Evolutionary conservation across 495 filamentous ascomycete species (phyloP).

Genomic region (Penicillium lagena): DNA sequence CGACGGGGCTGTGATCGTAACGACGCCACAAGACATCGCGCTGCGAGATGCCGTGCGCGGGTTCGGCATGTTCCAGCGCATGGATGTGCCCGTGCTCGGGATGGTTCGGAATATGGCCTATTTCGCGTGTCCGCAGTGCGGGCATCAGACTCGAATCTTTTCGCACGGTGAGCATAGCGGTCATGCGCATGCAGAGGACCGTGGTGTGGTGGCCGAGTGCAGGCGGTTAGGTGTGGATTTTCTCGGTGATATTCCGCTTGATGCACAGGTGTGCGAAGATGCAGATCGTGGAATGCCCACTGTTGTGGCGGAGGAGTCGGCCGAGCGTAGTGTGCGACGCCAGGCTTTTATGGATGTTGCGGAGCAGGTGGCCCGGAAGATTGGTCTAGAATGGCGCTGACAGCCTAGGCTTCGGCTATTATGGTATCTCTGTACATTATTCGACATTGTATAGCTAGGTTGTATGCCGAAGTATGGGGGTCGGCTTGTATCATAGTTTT

Average conservation of each 20-base stretch:
- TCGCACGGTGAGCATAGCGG: constrained; percentile 30
- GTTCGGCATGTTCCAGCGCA: constrained; percentile 84
- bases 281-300: constrained; percentile 86
- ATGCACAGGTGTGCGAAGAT: constrained; percentile 81
- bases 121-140: constrained; percentile 77
- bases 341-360: constrained; percentile 68
- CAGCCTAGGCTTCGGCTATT: no score
- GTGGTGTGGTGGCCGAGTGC: constrained; percentile 50
- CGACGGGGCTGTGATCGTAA: constrained; percentile 84
- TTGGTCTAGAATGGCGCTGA: constrained; percentile 30
- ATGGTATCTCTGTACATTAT: no score
- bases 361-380: constrained; percentile 49
- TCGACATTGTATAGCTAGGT: no score
- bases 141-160: constrained; percentile 71
- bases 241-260: constrained; percentile 84
- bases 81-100: constrained; percentile 73
- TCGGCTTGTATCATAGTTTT: no score
- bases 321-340: constrained; percentile 63
- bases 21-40: constrained; percentile 88
- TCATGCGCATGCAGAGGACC: constrained; percentile 36
- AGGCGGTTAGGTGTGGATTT: constrained; percentile 62
- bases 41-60: constrained; percentile 85
- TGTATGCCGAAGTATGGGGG: no score
- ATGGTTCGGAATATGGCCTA: constrained; percentile 94
- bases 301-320: constrained; percentile 78